Evolutionary conservation across 2,329 filamentous ascomycete species (phyloP).

Genomic region (Venturia oleaginea): DNA sequence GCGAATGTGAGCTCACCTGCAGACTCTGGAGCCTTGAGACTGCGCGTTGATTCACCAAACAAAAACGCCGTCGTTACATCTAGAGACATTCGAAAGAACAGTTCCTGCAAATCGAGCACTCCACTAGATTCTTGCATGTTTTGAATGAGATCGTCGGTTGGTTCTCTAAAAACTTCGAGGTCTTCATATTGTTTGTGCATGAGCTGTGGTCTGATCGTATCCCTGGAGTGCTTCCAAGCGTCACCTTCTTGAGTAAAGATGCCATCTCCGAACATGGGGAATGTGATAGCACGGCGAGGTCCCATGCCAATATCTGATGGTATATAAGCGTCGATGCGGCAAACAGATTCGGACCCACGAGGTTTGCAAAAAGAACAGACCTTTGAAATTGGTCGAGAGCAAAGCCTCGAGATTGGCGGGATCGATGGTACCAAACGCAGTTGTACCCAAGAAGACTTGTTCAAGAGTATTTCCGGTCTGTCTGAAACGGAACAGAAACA

Average conservation of each 20-base stretch:
- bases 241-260: constrained; percentile 67
- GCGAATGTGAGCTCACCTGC: constrained; percentile 51
- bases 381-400: constrained; percentile 37
- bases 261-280: constrained; percentile 54
- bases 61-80: constrained; percentile 84
- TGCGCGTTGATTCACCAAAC: constrained; percentile 64
- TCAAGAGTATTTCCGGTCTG: constrained; percentile 16
- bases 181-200: constrained; percentile 76
- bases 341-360: constrained; percentile 27
- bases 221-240: constrained; percentile 68
- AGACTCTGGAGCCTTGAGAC: constrained; percentile 45
- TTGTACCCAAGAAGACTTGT: constrained; percentile 23
- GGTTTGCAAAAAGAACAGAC: constrained; percentile 29
- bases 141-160: constrained; percentile 60
- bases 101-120: constrained; percentile 59
- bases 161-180: constrained; percentile 69
- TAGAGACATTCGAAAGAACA: constrained; percentile 76
- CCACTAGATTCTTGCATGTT: constrained; percentile 45
- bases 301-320: constrained; percentile 11
- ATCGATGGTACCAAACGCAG: constrained; percentile 27
- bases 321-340: constrained; percentile 11
- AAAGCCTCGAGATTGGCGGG: constrained; percentile 40
- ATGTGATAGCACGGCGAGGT: constrained; percentile 5
- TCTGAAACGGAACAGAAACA: constrained; percentile 26
- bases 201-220: constrained; percentile 78